Conservation (phyloP, 2,329 filamentous ascomycete species). For the Colletotrichum destructivum region DNA sequence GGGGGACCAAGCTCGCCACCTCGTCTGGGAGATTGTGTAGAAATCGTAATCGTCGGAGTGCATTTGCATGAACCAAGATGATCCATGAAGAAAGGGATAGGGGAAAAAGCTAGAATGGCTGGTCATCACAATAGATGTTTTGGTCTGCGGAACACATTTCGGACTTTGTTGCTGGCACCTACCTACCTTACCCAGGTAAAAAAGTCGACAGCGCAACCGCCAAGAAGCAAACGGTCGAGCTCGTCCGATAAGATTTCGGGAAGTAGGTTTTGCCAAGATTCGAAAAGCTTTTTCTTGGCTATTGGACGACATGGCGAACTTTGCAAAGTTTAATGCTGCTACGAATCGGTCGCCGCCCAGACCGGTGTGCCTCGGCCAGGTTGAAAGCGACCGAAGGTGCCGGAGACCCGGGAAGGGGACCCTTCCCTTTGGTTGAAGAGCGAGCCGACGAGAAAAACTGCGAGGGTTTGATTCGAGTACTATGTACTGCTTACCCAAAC, state of each 20-base stretch:
- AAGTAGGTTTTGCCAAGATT: conserved; percentile 16
- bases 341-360: background rate
- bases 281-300: conserved; percentile 33
- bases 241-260: conserved; percentile 9
- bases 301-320: background rate
- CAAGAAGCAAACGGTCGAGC: conserved; percentile 18
- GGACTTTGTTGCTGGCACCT: background rate
- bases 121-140: background rate
- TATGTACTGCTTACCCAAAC: too few species aligned
- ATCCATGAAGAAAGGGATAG: background rate
- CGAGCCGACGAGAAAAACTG: background rate
- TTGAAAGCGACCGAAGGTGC: background rate
- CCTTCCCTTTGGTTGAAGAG: background rate
- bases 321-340: background rate
- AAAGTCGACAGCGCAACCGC: background rate
- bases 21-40: conserved; percentile 21
- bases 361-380: background rate
- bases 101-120: too few species aligned
- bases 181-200: too few species aligned
- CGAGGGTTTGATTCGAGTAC: too few species aligned
- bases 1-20: conserved; percentile 3
- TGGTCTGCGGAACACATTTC: background rate
- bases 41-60: conserved; percentile 10
- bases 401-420: too few species aligned
- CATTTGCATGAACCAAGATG: conserved; percentile 14